Conservation (phyloP, 495 filamentous ascomycete genomes). For the Friedmanniomyces simplex region DNA sequence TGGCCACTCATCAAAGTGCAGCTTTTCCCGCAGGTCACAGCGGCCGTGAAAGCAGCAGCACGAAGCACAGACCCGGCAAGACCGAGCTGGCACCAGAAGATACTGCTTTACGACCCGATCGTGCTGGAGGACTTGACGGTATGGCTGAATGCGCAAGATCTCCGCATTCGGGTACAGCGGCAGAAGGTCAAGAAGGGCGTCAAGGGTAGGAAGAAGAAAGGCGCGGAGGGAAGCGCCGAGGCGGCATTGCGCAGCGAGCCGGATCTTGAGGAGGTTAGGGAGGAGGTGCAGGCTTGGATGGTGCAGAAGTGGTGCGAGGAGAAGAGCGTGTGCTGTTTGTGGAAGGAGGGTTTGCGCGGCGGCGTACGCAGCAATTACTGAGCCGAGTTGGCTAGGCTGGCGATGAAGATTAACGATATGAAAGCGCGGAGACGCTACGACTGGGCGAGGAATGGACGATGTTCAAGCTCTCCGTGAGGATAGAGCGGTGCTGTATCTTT, state of each 20-base stretch:
- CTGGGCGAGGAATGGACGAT: no score
- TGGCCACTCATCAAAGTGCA: constrained; percentile 14
- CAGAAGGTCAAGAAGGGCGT: not conserved
- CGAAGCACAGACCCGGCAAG: constrained; percentile 39
- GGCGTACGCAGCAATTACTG: constrained; percentile 13
- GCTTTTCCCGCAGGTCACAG: constrained; percentile 54
- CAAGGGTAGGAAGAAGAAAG: constrained; percentile 12
- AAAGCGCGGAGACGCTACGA: no score
- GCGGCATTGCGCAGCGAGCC: not conserved
- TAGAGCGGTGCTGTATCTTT: no score
- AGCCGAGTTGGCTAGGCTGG: not conserved
- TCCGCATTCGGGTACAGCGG: constrained; percentile 30
- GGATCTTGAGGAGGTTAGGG: constrained; percentile 44
- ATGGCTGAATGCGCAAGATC: constrained; percentile 68
- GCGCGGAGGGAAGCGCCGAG: constrained; percentile 10
- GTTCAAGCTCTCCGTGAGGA: no score
- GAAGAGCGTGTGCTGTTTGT: constrained; percentile 32
- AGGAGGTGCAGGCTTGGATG: constrained; percentile 46
- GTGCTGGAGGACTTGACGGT: constrained; percentile 73
- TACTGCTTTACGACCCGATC: constrained; percentile 88
- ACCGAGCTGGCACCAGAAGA: constrained; percentile 78
- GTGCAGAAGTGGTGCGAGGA: constrained; percentile 83
- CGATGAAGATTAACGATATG: no score
- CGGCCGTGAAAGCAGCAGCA: constrained; percentile 46
- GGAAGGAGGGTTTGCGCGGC: constrained; percentile 18